These are phyloP conservation scores for Aspergillus chevalieri DNA, from an alignment of 2,329 filamentous ascomycete genomes.

Conservation along the genomic window DNA sequence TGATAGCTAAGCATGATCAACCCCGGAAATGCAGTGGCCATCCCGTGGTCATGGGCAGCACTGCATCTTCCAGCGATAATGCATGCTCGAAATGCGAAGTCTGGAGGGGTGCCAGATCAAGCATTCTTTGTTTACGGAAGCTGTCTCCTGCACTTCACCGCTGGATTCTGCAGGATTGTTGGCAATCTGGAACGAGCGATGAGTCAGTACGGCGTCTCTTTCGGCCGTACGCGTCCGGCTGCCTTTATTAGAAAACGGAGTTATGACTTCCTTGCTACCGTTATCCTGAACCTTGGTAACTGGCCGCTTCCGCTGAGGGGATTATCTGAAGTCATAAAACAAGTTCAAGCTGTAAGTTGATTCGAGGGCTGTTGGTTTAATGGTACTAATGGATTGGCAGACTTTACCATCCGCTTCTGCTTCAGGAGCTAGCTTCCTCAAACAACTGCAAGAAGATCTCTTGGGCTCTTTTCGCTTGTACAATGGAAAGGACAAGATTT, in stretches of 20 bases:
- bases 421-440: background rate
- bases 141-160: too few species aligned
- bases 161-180: slow-evolving; percentile 4
- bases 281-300: slow-evolving; percentile 8
- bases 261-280: slow-evolving; percentile 6
- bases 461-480: slow-evolving; percentile 5
- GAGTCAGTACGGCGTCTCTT: background rate
- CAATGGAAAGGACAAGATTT: slow-evolving; percentile 9
- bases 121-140: too few species aligned
- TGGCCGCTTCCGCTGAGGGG: slow-evolving; percentile 5
- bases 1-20: background rate
- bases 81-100: too few species aligned
- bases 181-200: slow-evolving; percentile 3
- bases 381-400: background rate
- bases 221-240: slow-evolving; percentile 1
- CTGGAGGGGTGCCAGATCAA: too few species aligned
- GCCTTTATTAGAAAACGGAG: slow-evolving; percentile 6
- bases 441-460: slow-evolving; percentile 6
- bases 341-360: slow-evolving; percentile 4
- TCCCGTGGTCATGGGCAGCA: too few species aligned
- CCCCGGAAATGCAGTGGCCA: background rate
- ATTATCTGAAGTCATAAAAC: background rate
- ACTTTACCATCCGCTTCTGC: background rate
- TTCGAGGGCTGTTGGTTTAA: background rate
- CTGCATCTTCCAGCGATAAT: too few species aligned